A percentile compares a stretch with the other conserved stretches of the same genome.
These are phyloP conservation scores for Colletotrichum musicola DNA, from an alignment of 2,329 filamentous ascomycete genomes.

Conservation along the genomic window DNA sequence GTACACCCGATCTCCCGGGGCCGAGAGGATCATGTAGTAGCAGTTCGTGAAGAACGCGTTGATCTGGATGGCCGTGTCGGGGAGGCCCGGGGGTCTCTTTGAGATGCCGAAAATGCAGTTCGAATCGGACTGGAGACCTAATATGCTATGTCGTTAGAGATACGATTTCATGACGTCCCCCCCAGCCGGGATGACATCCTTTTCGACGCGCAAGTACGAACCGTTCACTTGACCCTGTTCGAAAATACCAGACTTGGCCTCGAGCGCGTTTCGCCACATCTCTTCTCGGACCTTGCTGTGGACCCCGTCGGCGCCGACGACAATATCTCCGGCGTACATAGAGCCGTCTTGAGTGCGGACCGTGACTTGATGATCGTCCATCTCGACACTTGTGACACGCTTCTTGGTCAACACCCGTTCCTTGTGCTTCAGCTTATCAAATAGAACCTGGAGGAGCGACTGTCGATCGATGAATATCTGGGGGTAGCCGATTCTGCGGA, in stretches of 20 bases:
- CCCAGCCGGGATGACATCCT: not conserved
- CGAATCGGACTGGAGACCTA: slow-evolving; percentile 4
- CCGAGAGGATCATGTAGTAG: slow-evolving; percentile 46
- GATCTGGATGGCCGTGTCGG: not conserved
- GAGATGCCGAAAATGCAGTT: slow-evolving; percentile 55
- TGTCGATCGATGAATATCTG: slow-evolving; percentile 52
- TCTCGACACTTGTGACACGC: slow-evolving; percentile 29
- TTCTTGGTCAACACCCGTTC: slow-evolving; percentile 33
- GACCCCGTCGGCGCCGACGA: slow-evolving; percentile 56
- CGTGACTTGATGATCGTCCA: slow-evolving; percentile 34
- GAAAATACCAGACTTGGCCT: slow-evolving; percentile 15
- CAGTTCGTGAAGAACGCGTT: slow-evolving; percentile 39
- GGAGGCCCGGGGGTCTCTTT: slow-evolving; percentile 21
- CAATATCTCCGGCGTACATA: slow-evolving; percentile 48
- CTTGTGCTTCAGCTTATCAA: slow-evolving; percentile 49
- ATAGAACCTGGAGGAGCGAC: slow-evolving; percentile 49
- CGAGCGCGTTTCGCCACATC: slow-evolving; percentile 42
- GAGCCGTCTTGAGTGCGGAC: slow-evolving; percentile 48
- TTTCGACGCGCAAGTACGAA: too few species aligned
- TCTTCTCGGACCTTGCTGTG: slow-evolving; percentile 51
- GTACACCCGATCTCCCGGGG: slow-evolving; percentile 42
- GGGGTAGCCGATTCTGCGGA: slow-evolving; percentile 46
- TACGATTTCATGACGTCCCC: not conserved
- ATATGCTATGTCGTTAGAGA: not conserved
- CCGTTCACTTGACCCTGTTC: not conserved